A percentile compares a stretch with the other conserved stretches of the same genome.
These are phyloP conservation scores for Wickerhamiella infanticola DNA, from an alignment of 1,139 yeast genomes.

Conservation along the genomic window DNA sequence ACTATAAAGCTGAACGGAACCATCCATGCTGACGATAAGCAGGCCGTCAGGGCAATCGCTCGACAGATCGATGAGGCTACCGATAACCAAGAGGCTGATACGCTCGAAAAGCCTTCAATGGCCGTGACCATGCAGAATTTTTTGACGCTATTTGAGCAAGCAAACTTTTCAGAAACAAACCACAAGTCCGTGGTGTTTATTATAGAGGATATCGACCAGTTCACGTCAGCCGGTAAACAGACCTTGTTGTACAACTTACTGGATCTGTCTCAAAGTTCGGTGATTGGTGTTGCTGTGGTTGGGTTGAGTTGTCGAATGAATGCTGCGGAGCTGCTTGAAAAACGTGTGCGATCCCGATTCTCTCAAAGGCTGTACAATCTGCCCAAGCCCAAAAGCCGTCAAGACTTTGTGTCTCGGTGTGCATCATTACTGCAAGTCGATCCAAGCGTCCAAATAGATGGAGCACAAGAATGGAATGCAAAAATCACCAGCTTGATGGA, in stretches of 20 bases:
- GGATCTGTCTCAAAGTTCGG: conserved; percentile 58
- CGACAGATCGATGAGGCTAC: conserved; percentile 49
- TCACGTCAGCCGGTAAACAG: conserved; percentile 49
- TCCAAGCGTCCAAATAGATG: not conserved
- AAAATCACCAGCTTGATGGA: not conserved
- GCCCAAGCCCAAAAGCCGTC: conserved; percentile 32
- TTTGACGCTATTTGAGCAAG: conserved; percentile 13
- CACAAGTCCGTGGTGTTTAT: conserved; percentile 54
- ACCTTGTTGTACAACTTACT: conserved; percentile 73
- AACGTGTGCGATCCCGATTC: conserved; percentile 79
- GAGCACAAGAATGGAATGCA: conserved; percentile 11
- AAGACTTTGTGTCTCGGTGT: conserved; percentile 20
- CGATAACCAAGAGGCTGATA: conserved; percentile 7
- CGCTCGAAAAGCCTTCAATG: conserved; percentile 33
- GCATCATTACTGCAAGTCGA: conserved; percentile 18
- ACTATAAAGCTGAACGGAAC: conserved; percentile 52
- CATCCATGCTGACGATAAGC: conserved; percentile 57
- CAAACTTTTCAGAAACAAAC: conserved; percentile 6
- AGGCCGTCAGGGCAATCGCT: conserved; percentile 76
- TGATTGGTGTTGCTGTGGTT: conserved; percentile 64
- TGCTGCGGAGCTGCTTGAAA: conserved; percentile 68
- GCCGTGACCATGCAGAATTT: conserved; percentile 37
- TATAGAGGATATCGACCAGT: conserved; percentile 74
- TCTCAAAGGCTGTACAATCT: conserved; percentile 61
- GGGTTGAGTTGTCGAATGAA: conserved; percentile 69